Evolutionary conservation across 768 basidiomycete genomes (phyloP), one percentile per base, ranked within the genome.

Genomic region (Imleria badia): DNA sequence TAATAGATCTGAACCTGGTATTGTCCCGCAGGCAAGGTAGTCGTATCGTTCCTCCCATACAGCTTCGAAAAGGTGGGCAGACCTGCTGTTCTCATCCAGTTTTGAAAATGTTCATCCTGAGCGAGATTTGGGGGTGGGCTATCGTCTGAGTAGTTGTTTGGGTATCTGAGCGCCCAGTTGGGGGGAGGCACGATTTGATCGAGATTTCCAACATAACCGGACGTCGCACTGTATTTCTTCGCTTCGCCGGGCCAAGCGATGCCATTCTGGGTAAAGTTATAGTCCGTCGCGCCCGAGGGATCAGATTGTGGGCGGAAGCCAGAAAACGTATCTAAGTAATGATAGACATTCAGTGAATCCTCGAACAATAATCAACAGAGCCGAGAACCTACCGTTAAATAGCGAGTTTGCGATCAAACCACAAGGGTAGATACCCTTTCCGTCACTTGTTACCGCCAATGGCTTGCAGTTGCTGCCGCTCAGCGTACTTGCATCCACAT

Each of bases 61-160:
- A 99, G 76, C 74, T 99, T 98, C 31, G 93, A 86, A 72, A 99
- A 99, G 7, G 96, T 98, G 10, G 97, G 97, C 44, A 98, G 72
- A 13, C 96, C 97, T 1, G 97, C 93, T 3, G 95, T 97, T 54
- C 96, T 84, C 97, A 99, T 99, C 97, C 97, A 99, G 68, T 96
- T 95, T 73, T 98, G 96, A 78, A 99, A 98, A 64, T 91, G 94
- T 71, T 98, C 91, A 65, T 98, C 87, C 3, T 62, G 60, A 48
- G 77, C 74, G 34, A 98, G 76, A 66, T 97, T 75, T 2, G 94
- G 95, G 19, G 87, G 85, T 15, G 81, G 81, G 57, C 78, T 83
- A 6, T 72, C 71, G 2, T 73, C 67, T 5, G 83, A 84, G 73
- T 97, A 98, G 52, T 81, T 81, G 56, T 88, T 69, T 1, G 93